Conservation (phyloP, 306 rosid species). For the Prinsepia uniflora region DNA sequence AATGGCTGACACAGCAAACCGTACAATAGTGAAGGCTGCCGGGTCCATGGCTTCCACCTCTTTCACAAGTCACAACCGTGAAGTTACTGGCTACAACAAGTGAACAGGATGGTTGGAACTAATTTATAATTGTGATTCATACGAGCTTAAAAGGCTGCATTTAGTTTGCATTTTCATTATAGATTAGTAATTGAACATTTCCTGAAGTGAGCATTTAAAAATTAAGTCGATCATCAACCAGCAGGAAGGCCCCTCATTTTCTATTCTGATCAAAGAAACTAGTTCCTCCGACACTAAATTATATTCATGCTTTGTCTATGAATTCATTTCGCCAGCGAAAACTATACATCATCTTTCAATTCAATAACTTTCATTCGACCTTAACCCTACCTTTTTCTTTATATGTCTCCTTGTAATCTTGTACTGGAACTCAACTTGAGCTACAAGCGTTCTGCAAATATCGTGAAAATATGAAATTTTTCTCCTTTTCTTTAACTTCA, state of each 20-base stretch:
- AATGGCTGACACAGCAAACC: conserved; percentile 54
- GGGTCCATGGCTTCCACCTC: conserved; percentile 76
- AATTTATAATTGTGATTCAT: background rate
- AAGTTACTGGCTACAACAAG: conserved; percentile 57
- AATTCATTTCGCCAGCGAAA: background rate
- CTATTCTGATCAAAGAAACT: no score
- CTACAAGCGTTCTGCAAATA: background rate
- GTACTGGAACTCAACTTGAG: background rate
- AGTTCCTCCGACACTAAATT: no score
- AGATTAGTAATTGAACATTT: background rate
- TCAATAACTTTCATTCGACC: background rate
- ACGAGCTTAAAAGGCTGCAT: background rate
- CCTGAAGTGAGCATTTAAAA: background rate
- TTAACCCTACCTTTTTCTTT: background rate
- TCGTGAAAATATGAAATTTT: background rate
- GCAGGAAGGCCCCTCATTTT: no score
- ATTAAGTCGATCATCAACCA: no score
- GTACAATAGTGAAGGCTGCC: conserved; percentile 65
- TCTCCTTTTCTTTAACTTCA: background rate
- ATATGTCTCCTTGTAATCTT: background rate
- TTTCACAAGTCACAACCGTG: conserved; percentile 65
- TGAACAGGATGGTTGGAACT: conserved; percentile 8
- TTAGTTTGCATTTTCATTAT: background rate
- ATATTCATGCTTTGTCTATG: no score
- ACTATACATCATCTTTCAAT: background rate